Base-by-base conservation (phyloP, 202 grass and related monocot genomes). In the Cymbopogon flexuosus region DNA sequence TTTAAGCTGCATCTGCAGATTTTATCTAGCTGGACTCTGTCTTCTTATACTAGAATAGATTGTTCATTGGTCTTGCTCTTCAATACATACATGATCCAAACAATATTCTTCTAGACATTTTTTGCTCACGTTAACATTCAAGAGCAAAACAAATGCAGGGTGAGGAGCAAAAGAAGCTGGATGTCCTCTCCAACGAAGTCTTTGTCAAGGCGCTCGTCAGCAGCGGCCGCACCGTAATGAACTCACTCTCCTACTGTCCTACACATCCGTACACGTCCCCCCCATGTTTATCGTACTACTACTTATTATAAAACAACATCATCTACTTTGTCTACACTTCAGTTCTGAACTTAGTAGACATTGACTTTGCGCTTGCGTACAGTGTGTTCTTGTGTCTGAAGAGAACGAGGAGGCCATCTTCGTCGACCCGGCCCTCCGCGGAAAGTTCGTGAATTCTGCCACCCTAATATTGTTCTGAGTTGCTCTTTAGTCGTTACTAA, bases 161-260 rank as follows among this genome's bases (percentile, higher is more conserved):
- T 0, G 94, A 97, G 78, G 94, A 92, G 81, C 94, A 95, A 79
- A 95, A 95, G 90, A 95, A 95, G 80, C 90, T 98, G 42, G 96
- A 95, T 27, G 90, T 98, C 29, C 86, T 95, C 29, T 93, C 92
- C 15, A 93, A 98, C 69, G 90, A 98, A 54, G 95, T 98, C 74
- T 98, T 98, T 47, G 87, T 95, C 65, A 98, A 95, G 80, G 92
- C 92, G 45, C 84, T 98, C 36, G 83, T 90, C 68, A 95, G 92
- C 79, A 95, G 96, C 70, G 96, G 96, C n/a, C 92, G 92, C 41
- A 98, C 92, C 0, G 92, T 98, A 90, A n/a, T n/a, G n/a, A n/a
- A n/a, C n/a, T n/a, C 5, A 76, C 77, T 34, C 71, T 16, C 60
- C 34, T 3, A 72, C 80, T 23, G 67, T 16, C 65, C 47, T 34